Evolutionary conservation across 2,329 filamentous ascomycete species (phyloP).

Genomic region (Plenodomus biglobosus): DNA sequence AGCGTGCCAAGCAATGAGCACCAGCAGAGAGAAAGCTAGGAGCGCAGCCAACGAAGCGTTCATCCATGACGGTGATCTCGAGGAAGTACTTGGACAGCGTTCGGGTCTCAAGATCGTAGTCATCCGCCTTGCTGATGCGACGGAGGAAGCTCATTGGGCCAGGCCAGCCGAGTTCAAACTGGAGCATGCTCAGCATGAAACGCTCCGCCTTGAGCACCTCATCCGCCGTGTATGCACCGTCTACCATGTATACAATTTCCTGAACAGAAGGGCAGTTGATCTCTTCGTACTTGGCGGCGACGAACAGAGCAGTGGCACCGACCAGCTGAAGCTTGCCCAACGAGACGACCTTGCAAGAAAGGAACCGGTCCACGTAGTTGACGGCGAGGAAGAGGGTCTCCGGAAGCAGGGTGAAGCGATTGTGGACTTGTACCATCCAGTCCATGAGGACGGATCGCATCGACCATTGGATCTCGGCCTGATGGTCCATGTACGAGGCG

Average conservation of each 20-base stretch:
- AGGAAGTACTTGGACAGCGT: conserved; percentile 98
- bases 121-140: conserved; percentile 96
- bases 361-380: conserved; percentile 97
- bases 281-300: conserved; percentile 97
- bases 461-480: conserved; percentile 98
- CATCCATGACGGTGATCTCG: conserved; percentile 95
- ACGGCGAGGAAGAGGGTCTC: conserved; percentile 94
- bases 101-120: conserved; percentile 93
- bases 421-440: conserved; percentile 95
- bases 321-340: conserved; percentile 94
- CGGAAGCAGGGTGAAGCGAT: conserved; percentile 84
- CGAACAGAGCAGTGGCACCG: conserved; percentile 90
- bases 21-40: conserved; percentile 90
- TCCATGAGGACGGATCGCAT: conserved; percentile 98
- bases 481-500: conserved; percentile 92
- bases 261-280: conserved; percentile 95
- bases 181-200: conserved; percentile 96
- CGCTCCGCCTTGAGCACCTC: conserved; percentile 97
- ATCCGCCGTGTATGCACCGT: conserved; percentile 82
- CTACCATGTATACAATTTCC: conserved; percentile 98
- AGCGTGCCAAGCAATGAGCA: conserved; percentile 84
- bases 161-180: conserved; percentile 96
- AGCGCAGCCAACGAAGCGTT: conserved; percentile 88
- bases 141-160: conserved; percentile 98
- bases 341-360: conserved; percentile 92